Base-by-base conservation (phyloP, 495 filamentous ascomycete genomes). In the Penicillium arizonense region DNA sequence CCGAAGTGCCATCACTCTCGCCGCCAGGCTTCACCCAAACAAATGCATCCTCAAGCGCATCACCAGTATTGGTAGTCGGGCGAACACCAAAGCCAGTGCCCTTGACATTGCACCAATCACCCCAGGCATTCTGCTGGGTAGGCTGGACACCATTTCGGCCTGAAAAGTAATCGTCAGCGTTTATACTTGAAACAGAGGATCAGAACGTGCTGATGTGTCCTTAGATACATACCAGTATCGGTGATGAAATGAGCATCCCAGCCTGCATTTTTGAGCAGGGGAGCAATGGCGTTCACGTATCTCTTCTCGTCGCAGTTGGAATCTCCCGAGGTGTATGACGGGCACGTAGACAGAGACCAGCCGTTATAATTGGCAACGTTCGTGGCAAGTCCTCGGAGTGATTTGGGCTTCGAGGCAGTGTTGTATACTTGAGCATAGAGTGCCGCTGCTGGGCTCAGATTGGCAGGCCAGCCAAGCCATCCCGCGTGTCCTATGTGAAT, bases 1-100 rank as follows among this genome's bases (percentile, higher is more conserved):
- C 75, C 47, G 78, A 83, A 44, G 88, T 91, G 57, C 89, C 88
- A 68, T 91, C 89, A 38, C 82, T 84, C 70, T 94, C 88, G 58
- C 88, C 89, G 61, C 89, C 89, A 47, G 87, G 88, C 82, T 91
- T 91, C 59, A 88, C 74, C 89, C 88, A 91, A 67, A 90, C 87
- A 72, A 91, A 90, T 40, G 88, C 85, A 67, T 91, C 87, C 46
- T 79, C 77, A 24, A 88, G 77, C 21, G 74, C 61, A 65, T 79
- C 61, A 48, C 83, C 84, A 7, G 87, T 89, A 53, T 78, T 63
- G 33, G 82, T 76, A 4, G 84, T 86, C 0, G 85, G 84, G 50
- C 84, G 85, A 40, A 79, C 75, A 68, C 89, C 88, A 67, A 91
- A 91, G 30, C 88, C 88, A 44, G 87, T 83, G 57, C 80, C 83